Evolutionary conservation across 2,329 filamentous ascomycete species (phyloP), one percentile per base, ranked within the genome.

Genomic region (Phyllosticta citrichinensis): DNA sequence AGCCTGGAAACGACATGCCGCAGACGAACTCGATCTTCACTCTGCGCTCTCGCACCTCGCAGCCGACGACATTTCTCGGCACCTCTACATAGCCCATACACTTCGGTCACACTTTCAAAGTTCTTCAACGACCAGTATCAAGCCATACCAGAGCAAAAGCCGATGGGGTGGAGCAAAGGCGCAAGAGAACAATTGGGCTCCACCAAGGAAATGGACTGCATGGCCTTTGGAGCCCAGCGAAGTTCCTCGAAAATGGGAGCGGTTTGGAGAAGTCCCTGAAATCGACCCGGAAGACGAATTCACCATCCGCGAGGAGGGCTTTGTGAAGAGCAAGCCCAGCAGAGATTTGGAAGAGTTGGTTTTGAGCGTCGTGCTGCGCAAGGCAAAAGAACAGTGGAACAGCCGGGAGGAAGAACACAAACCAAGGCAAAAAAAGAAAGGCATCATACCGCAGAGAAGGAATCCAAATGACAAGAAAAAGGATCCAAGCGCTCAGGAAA

Each of bases 81-180:
- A 96, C 74, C 76, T 97, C 5, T 96, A 89, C 75, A 90, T 94
- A 72, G 80, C 87, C 0, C 87, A 87, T 74, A 81, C 81, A 40
- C 76, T 95, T 60, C 91, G 87, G 71, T 74, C 76, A 40, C 75
- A 80, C n/a, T 62, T 68, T 25, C 54, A 58, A 52, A 65, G 66
- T 14, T 24, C 24, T n/a, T 40, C 19, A 20, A 55, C 68, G 4
- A 63, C 60, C 14, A 60, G 35, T 2, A 14, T 69, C 19, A 65
- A 65, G 51, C 64, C 65, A 33, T 76, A 74, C 75, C 72, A 73
- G 62, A 76, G 66, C 62, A 79, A 75, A 63, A 69, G 72, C 30
- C 63, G 62, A 9, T 79, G 77, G 76, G 64, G 76, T 27, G 73
- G 69, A 61, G 63, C 69, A 30, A 64, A 71, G 52, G 64, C 64